A percentile compares a stretch with the other conserved stretches of the same genome.
phyloP scores from a whole-genome alignment of 2,329 filamentous ascomycete species.

The Penicillium sp. region DNA sequence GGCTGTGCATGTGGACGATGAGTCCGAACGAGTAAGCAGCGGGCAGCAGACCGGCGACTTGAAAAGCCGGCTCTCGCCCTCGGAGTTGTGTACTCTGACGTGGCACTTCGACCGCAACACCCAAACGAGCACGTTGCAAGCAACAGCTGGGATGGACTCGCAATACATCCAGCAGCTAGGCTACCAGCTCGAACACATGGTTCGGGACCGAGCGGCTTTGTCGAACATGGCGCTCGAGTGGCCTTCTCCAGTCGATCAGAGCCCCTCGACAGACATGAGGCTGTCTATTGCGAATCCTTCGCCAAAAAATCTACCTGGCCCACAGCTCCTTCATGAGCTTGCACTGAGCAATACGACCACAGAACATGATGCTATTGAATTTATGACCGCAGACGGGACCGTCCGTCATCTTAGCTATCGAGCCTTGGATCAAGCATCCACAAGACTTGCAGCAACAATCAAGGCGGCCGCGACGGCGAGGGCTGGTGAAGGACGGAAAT shows the following conservation, averaged over 20 bases:
- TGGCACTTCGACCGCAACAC: constrained; percentile 19
- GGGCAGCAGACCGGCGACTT: not conserved
- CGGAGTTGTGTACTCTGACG: constrained; percentile 16
- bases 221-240: constrained; percentile 10
- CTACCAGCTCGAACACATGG: constrained; percentile 24
- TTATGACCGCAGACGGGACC: constrained; percentile 46
- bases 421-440: constrained; percentile 55
- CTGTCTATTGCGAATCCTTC: constrained; percentile 55
- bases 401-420: constrained; percentile 53
- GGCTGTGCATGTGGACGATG: constrained; percentile 19
- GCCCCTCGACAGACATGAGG: constrained; percentile 11
- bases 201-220: constrained; percentile 19
- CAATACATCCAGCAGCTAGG: constrained; percentile 25
- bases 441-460: constrained; percentile 51
- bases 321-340: constrained; percentile 56
- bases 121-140: constrained; percentile 21
- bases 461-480: constrained; percentile 20
- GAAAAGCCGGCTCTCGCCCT: not conserved
- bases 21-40: not conserved
- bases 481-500: constrained; percentile 4
- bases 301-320: constrained; percentile 50
- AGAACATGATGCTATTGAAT: constrained; percentile 56
- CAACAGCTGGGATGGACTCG: constrained; percentile 19
- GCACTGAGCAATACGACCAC: constrained; percentile 43
- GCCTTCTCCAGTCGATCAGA: constrained; percentile 3